Evolutionary conservation across 305 asterid species (phyloP), one percentile per base, ranked within the genome.

Genomic region (Fraxinus velutina): DNA sequence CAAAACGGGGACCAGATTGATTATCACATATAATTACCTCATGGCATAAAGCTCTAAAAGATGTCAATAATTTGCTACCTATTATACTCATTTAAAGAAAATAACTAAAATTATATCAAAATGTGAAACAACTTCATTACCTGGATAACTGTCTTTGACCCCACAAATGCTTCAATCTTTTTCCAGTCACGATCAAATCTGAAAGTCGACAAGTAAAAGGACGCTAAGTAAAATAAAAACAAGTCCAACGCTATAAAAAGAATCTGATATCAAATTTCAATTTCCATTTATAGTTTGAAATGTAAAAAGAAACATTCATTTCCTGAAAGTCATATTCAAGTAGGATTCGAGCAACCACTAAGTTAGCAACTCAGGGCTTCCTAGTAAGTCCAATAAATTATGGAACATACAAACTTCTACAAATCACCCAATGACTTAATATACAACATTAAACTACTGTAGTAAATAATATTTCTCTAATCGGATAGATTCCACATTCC

Each of bases 161-260:
- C 99, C 64, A 95, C 90, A 86, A 92, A 95, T 52, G 98, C 99
- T 88, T 95, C 99, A 66, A 93, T 95, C 84, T 95, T 95, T 80
- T 95, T 95, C 98, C 99, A 95, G 85, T 93, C 97, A 52, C 99
- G 97, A 77, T 95, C 99, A 79, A 95, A 95, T 83, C 99, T 95
- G 89, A 77, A 85, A 80, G 80, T 17, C 32, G 47, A 84, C 8
- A 33, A 70, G 30, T 71, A 79, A 77, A n/a, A 66, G 47, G 74
- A 76, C 10, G 27, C 27, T 12, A 73, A 70, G 32, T 33, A 55
- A 30, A 47, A 34, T 70, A 79, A 70, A 0, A 78, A 57, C 66
- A 19, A 12, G 12, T 15, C 42, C 76, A 71, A 71, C 6, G 21
- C 75, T 4, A 30, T 15, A 71, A 71, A 71, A 32, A 30, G 39